phyloP scores from a whole-genome alignment of 164 flowering plant species.

The Aristolochia fimbriata region DNA sequence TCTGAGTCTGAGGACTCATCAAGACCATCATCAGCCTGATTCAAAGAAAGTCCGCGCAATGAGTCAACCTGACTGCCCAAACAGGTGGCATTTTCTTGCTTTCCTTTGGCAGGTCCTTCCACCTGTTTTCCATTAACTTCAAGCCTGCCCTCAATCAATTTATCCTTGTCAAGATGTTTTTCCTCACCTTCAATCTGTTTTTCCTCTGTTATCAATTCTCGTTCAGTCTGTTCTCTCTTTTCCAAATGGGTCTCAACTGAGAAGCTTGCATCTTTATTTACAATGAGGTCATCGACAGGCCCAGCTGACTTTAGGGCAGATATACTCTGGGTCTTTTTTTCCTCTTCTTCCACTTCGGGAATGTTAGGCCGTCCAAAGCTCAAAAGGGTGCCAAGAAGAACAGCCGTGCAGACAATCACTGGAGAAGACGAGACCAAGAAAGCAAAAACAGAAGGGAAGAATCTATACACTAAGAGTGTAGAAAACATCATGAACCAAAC shows the following conservation, averaged over 20 bases:
- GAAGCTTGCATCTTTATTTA: slow-evolving; percentile 31
- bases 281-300: slow-evolving; percentile 22
- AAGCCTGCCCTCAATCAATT: slow-evolving; percentile 5
- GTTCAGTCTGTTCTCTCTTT: slow-evolving; percentile 8
- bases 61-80: slow-evolving; percentile 17
- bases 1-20: slow-evolving; percentile 39
- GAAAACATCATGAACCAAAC: slow-evolving; percentile 23
- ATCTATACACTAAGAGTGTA: slow-evolving; percentile 39
- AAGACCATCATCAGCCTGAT: slow-evolving; percentile 11
- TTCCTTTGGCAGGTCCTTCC: neutral
- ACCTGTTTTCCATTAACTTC: neutral
- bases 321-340: slow-evolving; percentile 19
- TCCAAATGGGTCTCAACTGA: slow-evolving; percentile 20
- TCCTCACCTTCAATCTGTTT: slow-evolving; percentile 8
- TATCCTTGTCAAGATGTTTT: slow-evolving; percentile 14
- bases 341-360: slow-evolving; percentile 44
- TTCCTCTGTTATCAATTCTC: slow-evolving; percentile 20
- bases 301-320: slow-evolving; percentile 29
- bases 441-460: slow-evolving; percentile 58
- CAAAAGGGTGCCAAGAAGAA: slow-evolving; percentile 83
- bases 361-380: slow-evolving; percentile 66
- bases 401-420: slow-evolving; percentile 74
- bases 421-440: slow-evolving; percentile 72
- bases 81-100: neutral
- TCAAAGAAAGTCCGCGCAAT: slow-evolving; percentile 8